Conservation (phyloP, 2,329 filamentous ascomycete genomes). For the Colletotrichum lini region DNA sequence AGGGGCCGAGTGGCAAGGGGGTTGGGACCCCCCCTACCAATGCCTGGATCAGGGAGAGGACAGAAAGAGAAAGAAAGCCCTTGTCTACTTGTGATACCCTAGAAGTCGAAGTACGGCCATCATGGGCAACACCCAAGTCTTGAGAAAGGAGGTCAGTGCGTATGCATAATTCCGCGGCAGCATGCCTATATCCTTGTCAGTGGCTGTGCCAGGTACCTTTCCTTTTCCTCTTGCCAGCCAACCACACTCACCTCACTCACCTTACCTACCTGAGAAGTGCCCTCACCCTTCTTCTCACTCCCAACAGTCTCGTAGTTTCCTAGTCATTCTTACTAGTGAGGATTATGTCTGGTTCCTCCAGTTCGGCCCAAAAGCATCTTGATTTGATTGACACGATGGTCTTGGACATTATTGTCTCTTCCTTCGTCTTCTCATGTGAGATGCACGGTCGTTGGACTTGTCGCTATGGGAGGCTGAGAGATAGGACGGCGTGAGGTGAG, state of each 20-base stretch:
- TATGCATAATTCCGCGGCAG: not conserved
- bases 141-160: slow-evolving; percentile 10
- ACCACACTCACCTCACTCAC: no score
- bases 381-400: not conserved
- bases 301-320: no score
- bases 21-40: not conserved
- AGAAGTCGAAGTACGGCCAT: no score
- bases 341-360: no score
- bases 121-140: no score
- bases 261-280: no score
- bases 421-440: not conserved
- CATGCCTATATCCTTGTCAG: not conserved
- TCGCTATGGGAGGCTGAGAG: not conserved
- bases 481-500: not conserved
- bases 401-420: not conserved
- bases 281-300: no score
- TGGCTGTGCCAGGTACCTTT: not conserved
- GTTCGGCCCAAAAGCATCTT: not conserved
- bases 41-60: not conserved
- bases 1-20: slow-evolving; percentile 6
- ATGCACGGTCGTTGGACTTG: not conserved
- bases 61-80: not conserved
- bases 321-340: no score
- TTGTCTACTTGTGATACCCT: not conserved
- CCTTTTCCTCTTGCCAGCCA: no score